Conservation (phyloP, 1,139 yeast species). For the Diutina sp. region DNA sequence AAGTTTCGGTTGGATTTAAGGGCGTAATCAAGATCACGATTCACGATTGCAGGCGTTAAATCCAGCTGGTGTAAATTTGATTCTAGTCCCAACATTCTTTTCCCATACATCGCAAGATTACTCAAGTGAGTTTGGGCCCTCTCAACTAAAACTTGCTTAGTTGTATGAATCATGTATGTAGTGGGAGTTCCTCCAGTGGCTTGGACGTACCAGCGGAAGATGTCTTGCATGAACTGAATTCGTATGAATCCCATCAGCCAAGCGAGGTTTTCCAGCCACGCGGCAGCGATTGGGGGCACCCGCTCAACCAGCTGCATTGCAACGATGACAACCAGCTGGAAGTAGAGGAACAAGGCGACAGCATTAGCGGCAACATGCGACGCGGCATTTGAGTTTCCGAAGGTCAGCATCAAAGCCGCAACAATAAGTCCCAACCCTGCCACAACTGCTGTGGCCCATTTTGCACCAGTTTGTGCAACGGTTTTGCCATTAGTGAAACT, state of each 20-base stretch:
- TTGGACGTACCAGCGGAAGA: constrained; percentile 73
- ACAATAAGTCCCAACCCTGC: constrained; percentile 67
- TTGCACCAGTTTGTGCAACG: constrained; percentile 61
- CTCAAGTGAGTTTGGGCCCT: constrained; percentile 30
- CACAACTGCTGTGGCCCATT: constrained; percentile 75
- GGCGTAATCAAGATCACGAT: constrained; percentile 18
- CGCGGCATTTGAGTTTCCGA: constrained; percentile 72
- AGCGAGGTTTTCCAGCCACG: constrained; percentile 73
- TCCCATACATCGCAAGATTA: constrained; percentile 13
- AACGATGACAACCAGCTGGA: constrained; percentile 65
- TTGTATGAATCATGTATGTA: constrained; percentile 41
- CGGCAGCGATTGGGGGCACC: constrained; percentile 67
- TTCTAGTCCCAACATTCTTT: constrained; percentile 4
- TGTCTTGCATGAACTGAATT: constrained; percentile 57
- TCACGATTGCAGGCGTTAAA: constrained; percentile 3
- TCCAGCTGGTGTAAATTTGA: constrained; percentile 4
- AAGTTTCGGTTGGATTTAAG: constrained; percentile 34
- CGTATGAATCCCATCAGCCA: constrained; percentile 80
- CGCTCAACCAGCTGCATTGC: constrained; percentile 62
- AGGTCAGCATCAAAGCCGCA: constrained; percentile 56
- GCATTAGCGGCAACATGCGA: constrained; percentile 69
- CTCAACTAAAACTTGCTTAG: constrained; percentile 55
- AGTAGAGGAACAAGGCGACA: constrained; percentile 58
- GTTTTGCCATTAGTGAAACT: constrained; percentile 62
- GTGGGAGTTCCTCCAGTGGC: constrained; percentile 68